Conservation (phyloP, 768 basidiomycete species). For the Auricularia heimuer region DNA sequence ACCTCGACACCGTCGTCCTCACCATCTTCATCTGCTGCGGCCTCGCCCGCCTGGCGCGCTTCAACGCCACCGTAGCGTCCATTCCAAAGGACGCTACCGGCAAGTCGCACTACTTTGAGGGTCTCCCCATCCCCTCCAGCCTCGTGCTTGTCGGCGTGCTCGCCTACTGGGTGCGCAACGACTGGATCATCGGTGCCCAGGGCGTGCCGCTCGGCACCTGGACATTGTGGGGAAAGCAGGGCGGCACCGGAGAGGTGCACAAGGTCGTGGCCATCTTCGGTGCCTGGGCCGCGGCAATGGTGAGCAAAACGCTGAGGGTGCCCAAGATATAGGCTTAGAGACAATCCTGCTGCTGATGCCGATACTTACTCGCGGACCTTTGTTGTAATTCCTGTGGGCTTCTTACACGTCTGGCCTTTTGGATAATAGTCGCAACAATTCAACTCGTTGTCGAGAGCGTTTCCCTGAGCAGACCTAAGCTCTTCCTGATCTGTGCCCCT, state of each 20-base stretch:
- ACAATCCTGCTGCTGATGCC: too few relatives aligned
- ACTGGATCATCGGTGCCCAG: slow-evolving; percentile 71
- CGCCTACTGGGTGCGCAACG: slow-evolving; percentile 73
- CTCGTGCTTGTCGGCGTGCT: slow-evolving; percentile 69
- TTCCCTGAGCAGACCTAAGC: too few relatives aligned
- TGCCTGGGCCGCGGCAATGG: slow-evolving; percentile 91
- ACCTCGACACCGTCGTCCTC: slow-evolving; percentile 79
- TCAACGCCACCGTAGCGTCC: slow-evolving; percentile 95
- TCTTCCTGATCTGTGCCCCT: too few relatives aligned
- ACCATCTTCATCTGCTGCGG: slow-evolving; percentile 93
- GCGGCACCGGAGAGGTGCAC: slow-evolving; percentile 80
- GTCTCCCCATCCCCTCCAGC: slow-evolving; percentile 90
- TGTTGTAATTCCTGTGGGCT: too few relatives aligned
- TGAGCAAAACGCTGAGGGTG: slow-evolving; percentile 90
- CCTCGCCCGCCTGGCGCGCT: slow-evolving; percentile 90
- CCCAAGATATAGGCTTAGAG: slow-evolving; percentile 47
- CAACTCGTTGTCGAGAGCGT: too few relatives aligned
- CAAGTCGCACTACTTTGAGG: slow-evolving; percentile 93
- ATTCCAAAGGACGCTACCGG: slow-evolving; percentile 81
- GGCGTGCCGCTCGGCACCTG: slow-evolving; percentile 71
- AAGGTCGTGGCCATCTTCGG: slow-evolving; percentile 67
- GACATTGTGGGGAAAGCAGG: slow-evolving; percentile 59
- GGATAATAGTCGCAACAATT: too few relatives aligned
- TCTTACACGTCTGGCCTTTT: too few relatives aligned
- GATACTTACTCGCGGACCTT: too few relatives aligned